A percentile compares a stretch with the other conserved stretches of the same genome.
These are phyloP conservation scores for Mycena crocata DNA, from an alignment of 768 basidiomycete species.

Conservation along the genomic window DNA sequence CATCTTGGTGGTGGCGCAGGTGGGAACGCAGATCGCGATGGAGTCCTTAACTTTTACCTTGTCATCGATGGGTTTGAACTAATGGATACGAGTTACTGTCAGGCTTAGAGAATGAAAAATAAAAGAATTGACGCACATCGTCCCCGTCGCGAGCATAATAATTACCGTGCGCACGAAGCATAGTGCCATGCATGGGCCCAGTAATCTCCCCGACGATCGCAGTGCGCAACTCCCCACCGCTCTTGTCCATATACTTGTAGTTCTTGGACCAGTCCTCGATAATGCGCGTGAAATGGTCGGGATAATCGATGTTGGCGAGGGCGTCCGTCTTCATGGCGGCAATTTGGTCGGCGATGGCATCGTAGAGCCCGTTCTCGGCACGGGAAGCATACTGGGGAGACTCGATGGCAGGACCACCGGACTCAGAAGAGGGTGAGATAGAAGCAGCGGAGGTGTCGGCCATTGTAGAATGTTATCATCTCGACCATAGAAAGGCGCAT, in stretches of 20 bases:
- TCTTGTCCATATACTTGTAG: background rate
- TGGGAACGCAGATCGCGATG: background rate
- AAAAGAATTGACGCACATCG: background rate
- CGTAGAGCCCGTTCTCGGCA: background rate
- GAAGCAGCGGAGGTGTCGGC: too few species aligned
- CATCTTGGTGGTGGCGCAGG: background rate
- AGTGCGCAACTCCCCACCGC: background rate
- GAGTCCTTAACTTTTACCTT: background rate
- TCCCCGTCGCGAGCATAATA: background rate
- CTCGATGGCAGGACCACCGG: too few species aligned
- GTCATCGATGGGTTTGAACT: conserved; percentile 2
- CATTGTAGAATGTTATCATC: too few species aligned
- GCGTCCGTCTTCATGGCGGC: background rate
- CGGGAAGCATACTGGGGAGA: background rate
- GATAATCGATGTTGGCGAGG: conserved; percentile 1
- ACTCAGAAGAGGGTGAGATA: background rate
- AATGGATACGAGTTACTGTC: too few species aligned
- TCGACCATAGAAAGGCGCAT: too few species aligned
- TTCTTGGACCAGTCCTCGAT: background rate
- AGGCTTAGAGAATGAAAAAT: too few species aligned
- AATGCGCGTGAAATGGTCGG: background rate
- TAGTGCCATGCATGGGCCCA: background rate
- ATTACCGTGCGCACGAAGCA: background rate
- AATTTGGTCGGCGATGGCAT: background rate
- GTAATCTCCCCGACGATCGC: conserved; percentile 2